Evolutionary conservation across 164 flowering plant genomes (phyloP).

Genomic region (Vitis riparia): DNA sequence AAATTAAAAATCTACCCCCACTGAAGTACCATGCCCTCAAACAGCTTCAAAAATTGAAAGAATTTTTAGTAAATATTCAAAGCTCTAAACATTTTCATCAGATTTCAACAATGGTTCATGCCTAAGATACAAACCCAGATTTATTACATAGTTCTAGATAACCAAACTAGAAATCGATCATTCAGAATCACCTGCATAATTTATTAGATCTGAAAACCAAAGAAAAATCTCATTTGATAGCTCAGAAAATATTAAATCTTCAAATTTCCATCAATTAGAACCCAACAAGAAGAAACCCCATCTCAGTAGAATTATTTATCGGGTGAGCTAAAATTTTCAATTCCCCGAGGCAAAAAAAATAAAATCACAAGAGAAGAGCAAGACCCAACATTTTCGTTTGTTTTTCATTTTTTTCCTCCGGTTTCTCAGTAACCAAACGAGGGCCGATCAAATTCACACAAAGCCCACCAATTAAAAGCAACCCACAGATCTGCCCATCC

Average conservation of each 20-base stretch:
- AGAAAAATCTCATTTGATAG: not conserved
- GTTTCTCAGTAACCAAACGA: not conserved
- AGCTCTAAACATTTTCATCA: not conserved
- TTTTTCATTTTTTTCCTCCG: not conserved
- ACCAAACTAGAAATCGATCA: not conserved
- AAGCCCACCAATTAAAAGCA: too few relatives aligned
- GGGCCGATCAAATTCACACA: not conserved
- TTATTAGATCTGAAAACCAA: not conserved
- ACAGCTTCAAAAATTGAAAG: not conserved
- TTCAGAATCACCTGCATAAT: not conserved
- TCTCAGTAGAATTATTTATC: not conserved
- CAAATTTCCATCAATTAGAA: not conserved
- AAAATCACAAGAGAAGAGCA: not conserved
- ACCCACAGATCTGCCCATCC: not conserved
- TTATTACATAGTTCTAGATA: not conserved
- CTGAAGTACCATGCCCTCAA: not conserved
- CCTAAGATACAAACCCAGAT: not conserved
- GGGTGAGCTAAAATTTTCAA: not conserved
- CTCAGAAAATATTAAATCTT: not conserved
- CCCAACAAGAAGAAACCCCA: too few relatives aligned
- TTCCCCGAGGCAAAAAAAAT: not conserved
- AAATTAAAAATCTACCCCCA: not conserved
- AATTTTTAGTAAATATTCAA: not conserved
- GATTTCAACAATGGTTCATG: not conserved
- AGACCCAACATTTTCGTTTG: not conserved